Conservation (phyloP, 495 filamentous ascomycete species). For the Beverwykella pulmonaria region DNA sequence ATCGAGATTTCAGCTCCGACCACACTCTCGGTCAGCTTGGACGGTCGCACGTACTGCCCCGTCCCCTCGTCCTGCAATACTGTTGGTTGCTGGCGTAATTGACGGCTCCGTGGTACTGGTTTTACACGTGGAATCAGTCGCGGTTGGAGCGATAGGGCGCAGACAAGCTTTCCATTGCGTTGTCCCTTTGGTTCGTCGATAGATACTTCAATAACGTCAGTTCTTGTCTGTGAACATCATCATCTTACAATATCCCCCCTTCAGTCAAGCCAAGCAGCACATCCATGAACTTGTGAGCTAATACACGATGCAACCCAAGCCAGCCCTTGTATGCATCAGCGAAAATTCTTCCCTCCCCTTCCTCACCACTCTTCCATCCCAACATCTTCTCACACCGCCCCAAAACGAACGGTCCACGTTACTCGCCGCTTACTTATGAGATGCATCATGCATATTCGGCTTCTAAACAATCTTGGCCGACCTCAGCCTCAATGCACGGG, state of each 20-base stretch:
- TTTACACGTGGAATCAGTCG: slow-evolving; percentile 7
- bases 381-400: no score
- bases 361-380: no score
- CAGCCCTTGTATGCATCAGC: no score
- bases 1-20: neutral
- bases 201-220: neutral
- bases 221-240: no score
- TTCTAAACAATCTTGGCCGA: neutral
- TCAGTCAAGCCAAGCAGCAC: no score
- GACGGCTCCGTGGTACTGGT: neutral
- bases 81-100: neutral
- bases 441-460: no score
- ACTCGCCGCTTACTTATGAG: no score
- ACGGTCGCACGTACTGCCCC: neutral
- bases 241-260: neutral
- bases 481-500: neutral
- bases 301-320: no score
- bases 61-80: neutral
- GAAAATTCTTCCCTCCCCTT: no score
- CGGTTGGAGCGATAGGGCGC: neutral
- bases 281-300: no score
- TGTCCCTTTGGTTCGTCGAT: neutral
- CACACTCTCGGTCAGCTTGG: neutral
- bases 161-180: slow-evolving; percentile 5
- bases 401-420: no score